Base-by-base conservation (phyloP, 805 yeast genomes). In the Candida sithepensis region DNA sequence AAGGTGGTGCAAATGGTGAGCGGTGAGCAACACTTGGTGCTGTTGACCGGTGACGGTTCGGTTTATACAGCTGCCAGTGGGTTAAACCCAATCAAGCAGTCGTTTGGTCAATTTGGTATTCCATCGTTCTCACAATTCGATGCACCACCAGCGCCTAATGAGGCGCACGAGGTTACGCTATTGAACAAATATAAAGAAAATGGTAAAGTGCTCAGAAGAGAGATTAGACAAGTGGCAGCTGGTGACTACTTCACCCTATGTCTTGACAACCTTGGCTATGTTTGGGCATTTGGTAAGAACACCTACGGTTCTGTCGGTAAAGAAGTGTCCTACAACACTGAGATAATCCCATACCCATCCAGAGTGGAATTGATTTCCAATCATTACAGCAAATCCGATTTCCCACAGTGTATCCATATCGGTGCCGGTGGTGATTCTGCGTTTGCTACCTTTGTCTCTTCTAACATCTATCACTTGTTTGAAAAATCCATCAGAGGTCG, bases 251-350 rank as follows among this genome's bases (percentile, higher is more conserved):
- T 89, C 66, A 79, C 90, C 3, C 63, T 90, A 30, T 92, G 82
- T 6, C 63, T 78, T n/a, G 92, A 88, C 56, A 57, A 70, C 1
- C 59, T 70, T n/a, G 94, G 92, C 8, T 72, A 73, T 44, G 69
- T 89, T n/a, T 86, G 85, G 79, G 77, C 89, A 1, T 91, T 94
- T 79, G 99, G 99, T 21, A 78, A 79, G 48, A 92, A 92, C 63
- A 72, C 79, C 3, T 80, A 69, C 63, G 98, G 98, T n/a, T 92
- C 94, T 59, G 72, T 92, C 46, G 96, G 92, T 10, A 72, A 79
- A 41, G 81, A 81, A 7, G 82, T 85, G 42, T 71, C 77, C 20
- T 81, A 81, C 60, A 80, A 79, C 49, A 79, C 85, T 16, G 92
- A 85, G 56, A 69, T 77, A 39, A 73, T 84, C 41, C 79, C 96